Conservation (phyloP, 1,284 basidiomycete genomes). For the Trametes pubescens region DNA sequence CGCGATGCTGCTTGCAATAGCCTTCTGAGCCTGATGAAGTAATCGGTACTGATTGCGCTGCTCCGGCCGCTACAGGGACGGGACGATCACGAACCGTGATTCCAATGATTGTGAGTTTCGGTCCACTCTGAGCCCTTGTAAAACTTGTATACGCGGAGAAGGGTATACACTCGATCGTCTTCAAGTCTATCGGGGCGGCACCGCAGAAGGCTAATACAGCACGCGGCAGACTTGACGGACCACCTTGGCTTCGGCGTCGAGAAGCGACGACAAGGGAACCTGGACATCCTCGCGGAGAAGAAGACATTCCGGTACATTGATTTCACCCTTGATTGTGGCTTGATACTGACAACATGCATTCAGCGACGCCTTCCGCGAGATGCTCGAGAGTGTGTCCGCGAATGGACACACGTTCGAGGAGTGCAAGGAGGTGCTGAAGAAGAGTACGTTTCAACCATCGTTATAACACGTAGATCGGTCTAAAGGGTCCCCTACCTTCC, state of each 20-base stretch:
- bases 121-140: neutral
- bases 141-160: neutral
- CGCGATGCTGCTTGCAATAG: neutral
- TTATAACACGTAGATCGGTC: neutral
- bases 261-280: conserved; percentile 74
- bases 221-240: conserved; percentile 73
- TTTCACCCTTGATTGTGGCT: neutral
- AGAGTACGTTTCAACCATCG: conserved; percentile 43
- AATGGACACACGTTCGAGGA: conserved; percentile 81
- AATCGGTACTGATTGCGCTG: conserved; percentile 3
- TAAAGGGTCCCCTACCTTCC: neutral
- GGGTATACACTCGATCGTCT: neutral
- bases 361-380: conserved; percentile 82
- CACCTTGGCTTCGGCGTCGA: conserved; percentile 77
- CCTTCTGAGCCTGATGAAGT: neutral
- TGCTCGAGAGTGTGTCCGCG: conserved; percentile 76
- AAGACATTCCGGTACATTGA: conserved; percentile 75
- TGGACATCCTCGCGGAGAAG: conserved; percentile 71
- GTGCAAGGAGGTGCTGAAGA: conserved; percentile 72
- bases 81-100: conserved; percentile 90
- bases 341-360: neutral
- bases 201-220: neutral
- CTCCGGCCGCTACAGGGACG: conserved; percentile 67
- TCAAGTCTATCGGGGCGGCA: neutral
- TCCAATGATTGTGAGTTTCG: conserved; percentile 84